Percentiles rank a stretch among this genome's conserved stretches.
These are phyloP conservation scores for Amylocarpus encephaloides DNA, from an alignment of 2,329 filamentous ascomycete species.

Conservation along the genomic window DNA sequence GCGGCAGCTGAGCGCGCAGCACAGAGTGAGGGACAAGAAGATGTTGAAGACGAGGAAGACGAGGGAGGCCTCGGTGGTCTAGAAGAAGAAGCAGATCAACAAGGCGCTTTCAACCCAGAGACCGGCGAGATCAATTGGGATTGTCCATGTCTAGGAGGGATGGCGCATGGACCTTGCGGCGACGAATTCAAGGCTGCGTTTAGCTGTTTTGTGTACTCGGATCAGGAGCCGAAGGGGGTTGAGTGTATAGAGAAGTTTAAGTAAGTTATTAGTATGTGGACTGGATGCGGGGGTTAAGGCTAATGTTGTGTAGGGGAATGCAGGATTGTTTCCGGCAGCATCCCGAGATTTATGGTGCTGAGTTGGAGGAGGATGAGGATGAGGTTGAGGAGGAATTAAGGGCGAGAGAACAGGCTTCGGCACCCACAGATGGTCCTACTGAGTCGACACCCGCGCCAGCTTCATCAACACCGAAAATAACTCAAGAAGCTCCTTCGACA, in stretches of 20 bases:
- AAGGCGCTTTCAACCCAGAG: constrained; percentile 96
- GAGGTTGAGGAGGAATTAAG: constrained; percentile 35
- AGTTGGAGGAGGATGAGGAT: constrained; percentile 73
- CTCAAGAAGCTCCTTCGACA: neutral
- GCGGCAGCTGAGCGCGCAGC: constrained; percentile 16
- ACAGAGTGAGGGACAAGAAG: constrained; percentile 18
- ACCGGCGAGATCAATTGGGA: constrained; percentile 99
- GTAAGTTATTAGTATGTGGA: constrained; percentile 45
- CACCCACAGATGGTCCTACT: neutral
- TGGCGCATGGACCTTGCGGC: constrained; percentile 93
- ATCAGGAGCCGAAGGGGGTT: constrained; percentile 93
- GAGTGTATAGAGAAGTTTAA: constrained; percentile 98
- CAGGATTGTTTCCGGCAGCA: constrained; percentile 93
- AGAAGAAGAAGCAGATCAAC: constrained; percentile 75
- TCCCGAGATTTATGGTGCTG: constrained; percentile 86
- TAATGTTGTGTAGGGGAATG: constrained; percentile 63
- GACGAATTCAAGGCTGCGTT: constrained; percentile 94
- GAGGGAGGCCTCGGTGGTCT: constrained; percentile 45
- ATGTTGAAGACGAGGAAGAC: constrained; percentile 26
- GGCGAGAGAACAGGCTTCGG: constrained; percentile 18
- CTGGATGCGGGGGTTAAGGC: constrained; percentile 11
- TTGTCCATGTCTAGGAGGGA: constrained; percentile 92
- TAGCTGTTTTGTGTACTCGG: constrained; percentile 96
- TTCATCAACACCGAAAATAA: neutral
- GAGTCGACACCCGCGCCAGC: neutral